Percentiles rank a stretch among this genome's conserved stretches.
Conservation (phyloP, 306 rosid species). For the Neltuma alba region DNA sequence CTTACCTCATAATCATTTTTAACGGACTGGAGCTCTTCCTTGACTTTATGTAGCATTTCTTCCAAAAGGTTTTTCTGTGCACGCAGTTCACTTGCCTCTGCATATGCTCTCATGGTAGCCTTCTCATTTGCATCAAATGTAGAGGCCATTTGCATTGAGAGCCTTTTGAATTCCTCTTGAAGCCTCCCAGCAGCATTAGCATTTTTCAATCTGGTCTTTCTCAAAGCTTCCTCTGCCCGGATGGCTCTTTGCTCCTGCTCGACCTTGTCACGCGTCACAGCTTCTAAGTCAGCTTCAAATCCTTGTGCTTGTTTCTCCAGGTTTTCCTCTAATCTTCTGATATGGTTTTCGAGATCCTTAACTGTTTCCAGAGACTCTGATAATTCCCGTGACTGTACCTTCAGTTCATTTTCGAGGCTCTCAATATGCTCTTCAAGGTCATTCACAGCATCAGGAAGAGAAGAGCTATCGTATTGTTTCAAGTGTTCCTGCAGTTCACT, state of each 20-base stretch:
- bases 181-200: conserved; percentile 85
- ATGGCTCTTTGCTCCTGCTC: conserved; percentile 94
- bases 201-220: conserved; percentile 69
- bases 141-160: conserved; percentile 79
- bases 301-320: conserved; percentile 68
- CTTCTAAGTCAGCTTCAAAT: conserved; percentile 80
- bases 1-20: conserved; percentile 54
- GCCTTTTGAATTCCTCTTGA: conserved; percentile 84
- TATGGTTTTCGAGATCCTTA: conserved; percentile 66
- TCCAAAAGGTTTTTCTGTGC: conserved; percentile 60
- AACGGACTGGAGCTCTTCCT: conserved; percentile 58
- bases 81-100: conserved; percentile 72
- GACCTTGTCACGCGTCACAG: conserved; percentile 62
- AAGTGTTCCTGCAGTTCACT: conserved; percentile 88
- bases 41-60: conserved; percentile 59
- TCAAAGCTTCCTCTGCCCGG: conserved; percentile 81
- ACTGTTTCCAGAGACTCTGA: conserved; percentile 72
- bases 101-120: conserved; percentile 70
- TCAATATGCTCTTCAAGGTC: conserved; percentile 66
- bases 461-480: conserved; percentile 73
- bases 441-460: conserved; percentile 52
- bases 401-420: conserved; percentile 70
- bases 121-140: conserved; percentile 88
- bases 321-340: conserved; percentile 71
- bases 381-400: conserved; percentile 68